phyloP scores from a whole-genome alignment of 164 flowering plant genomes.

The Umbellularia californica region DNA sequence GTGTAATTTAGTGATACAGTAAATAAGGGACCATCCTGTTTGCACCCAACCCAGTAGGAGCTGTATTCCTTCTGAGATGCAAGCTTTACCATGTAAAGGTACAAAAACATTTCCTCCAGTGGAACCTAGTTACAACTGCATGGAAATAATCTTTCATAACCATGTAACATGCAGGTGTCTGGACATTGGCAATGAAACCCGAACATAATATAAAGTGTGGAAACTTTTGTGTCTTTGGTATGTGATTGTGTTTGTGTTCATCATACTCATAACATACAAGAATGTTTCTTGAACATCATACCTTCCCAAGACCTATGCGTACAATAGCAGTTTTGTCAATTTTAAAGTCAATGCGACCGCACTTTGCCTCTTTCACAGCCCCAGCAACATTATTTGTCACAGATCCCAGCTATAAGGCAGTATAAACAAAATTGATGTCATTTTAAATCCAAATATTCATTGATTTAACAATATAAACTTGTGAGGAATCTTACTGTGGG shows the following conservation, averaged over 20 bases:
- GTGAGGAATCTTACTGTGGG: slow-evolving; percentile 50
- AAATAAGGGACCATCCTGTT: neutral
- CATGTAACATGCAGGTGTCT: neutral
- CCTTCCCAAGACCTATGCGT: slow-evolving; percentile 95
- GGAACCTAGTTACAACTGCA: neutral
- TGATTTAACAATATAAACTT: neutral
- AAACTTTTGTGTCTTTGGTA: neutral
- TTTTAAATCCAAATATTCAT: neutral
- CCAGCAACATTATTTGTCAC: slow-evolving; percentile 66
- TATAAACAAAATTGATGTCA: slow-evolving; percentile 5
- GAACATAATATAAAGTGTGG: neutral
- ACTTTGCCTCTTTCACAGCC: slow-evolving; percentile 69
- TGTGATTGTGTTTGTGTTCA: neutral
- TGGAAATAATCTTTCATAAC: neutral
- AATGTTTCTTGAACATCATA: slow-evolving; percentile 15
- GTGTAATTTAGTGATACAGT: neutral
- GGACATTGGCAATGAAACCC: neutral
- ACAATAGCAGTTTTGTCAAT: slow-evolving; percentile 89
- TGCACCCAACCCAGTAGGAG: neutral
- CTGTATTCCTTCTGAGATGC: neutral
- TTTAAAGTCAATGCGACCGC: slow-evolving; percentile 59
- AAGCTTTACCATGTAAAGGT: neutral
- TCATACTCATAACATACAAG: neutral
- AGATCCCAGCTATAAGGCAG: slow-evolving; percentile 58
- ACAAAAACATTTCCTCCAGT: neutral